Percentiles rank a stretch among this genome's conserved stretches.
Conservation (phyloP, 1,139 yeast genomes). For the Scheffersomyces titani region DNA sequence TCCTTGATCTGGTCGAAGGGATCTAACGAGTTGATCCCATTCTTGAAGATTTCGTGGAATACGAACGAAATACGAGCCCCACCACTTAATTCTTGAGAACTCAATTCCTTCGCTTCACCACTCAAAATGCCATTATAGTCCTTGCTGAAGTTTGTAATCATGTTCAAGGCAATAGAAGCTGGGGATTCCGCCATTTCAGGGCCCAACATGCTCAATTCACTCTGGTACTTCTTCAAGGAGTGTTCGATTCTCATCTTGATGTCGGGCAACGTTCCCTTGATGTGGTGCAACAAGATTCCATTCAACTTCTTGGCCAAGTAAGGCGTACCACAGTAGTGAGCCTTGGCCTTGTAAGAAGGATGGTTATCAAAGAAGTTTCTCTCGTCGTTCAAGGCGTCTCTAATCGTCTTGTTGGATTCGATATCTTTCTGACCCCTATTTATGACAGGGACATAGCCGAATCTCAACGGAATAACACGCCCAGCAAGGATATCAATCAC, state of each 20-base stretch:
- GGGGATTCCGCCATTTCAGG: constrained; percentile 90
- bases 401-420: constrained; percentile 80
- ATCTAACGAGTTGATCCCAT: constrained; percentile 89
- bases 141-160: constrained; percentile 89
- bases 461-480: constrained; percentile 89
- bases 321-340: constrained; percentile 94
- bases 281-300: constrained; percentile 87
- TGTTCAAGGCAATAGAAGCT: constrained; percentile 82
- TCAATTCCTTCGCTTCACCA: constrained; percentile 90
- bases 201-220: constrained; percentile 74
- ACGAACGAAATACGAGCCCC: constrained; percentile 99
- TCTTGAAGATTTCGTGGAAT: constrained; percentile 92
- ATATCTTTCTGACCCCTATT: constrained; percentile 98
- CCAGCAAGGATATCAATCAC: constrained; percentile 96
- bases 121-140: constrained; percentile 90
- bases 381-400: constrained; percentile 86
- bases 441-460: constrained; percentile 96
- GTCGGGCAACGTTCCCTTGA: constrained; percentile 91
- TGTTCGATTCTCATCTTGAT: constrained; percentile 88
- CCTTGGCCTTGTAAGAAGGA: constrained; percentile 79
- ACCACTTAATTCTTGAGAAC: constrained; percentile 84
- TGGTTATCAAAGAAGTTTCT: constrained; percentile 73
- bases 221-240: constrained; percentile 78
- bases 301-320: constrained; percentile 92
- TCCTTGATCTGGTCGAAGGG: constrained; percentile 98